These are phyloP conservation scores for Pyrenochaeta sp. DNA, from an alignment of 2,329 filamentous ascomycete genomes.

Conservation along the genomic window DNA sequence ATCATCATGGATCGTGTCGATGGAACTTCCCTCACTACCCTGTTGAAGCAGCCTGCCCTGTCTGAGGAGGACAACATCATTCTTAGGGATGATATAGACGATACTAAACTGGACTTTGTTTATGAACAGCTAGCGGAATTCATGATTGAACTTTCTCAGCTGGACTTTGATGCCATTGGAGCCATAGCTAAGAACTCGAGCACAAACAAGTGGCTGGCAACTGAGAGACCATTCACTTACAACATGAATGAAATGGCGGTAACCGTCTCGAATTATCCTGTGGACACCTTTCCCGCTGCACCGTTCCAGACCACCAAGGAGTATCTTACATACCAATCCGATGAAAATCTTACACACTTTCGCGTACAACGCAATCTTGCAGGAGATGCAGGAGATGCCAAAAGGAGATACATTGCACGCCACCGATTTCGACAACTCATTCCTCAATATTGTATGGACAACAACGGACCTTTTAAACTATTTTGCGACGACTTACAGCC, in stretches of 20 bases:
- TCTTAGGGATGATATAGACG: slow-evolving; percentile 19
- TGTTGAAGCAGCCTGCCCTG: slow-evolving; percentile 26
- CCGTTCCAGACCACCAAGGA: slow-evolving; percentile 29
- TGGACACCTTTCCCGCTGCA: slow-evolving; percentile 35
- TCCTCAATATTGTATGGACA: slow-evolving; percentile 23
- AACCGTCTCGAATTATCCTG: slow-evolving; percentile 41
- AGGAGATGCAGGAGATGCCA: slow-evolving; percentile 29
- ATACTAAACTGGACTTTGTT: slow-evolving; percentile 26
- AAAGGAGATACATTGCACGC: slow-evolving; percentile 30
- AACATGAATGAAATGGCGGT: slow-evolving; percentile 32
- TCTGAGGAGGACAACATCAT: slow-evolving; percentile 30
- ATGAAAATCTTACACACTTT: slow-evolving; percentile 31
- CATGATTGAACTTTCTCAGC: slow-evolving; percentile 22
- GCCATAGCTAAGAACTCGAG: slow-evolving; percentile 44
- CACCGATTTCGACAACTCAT: slow-evolving; percentile 22
- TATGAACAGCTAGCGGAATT: slow-evolving; percentile 32
- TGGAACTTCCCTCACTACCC: slow-evolving; percentile 18
- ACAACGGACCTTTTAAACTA: slow-evolving; percentile 47
- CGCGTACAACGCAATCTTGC: slow-evolving; percentile 32
- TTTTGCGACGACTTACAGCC: slow-evolving; percentile 55
- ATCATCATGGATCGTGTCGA: slow-evolving; percentile 37
- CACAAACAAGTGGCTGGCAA: slow-evolving; percentile 42
- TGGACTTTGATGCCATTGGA: slow-evolving; percentile 25
- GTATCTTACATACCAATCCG: slow-evolving; percentile 27
- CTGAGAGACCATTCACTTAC: slow-evolving; percentile 27